Conservation (phyloP, 257 asterid species). For the Lithospermum erythrorhizon region DNA sequence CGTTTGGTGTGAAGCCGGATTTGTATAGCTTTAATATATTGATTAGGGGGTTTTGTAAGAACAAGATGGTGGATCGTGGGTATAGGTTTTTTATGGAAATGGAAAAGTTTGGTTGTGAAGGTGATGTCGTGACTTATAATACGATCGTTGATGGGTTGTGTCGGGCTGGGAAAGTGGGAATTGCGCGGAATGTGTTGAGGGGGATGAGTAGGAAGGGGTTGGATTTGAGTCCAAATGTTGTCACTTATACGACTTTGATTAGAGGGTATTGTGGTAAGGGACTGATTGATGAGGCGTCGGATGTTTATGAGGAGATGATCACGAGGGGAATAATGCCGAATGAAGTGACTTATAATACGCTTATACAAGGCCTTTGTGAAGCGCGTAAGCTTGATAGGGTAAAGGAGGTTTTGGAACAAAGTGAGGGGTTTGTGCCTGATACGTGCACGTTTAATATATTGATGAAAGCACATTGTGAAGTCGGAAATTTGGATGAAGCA, state of each 20-base stretch:
- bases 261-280: constrained; percentile 68
- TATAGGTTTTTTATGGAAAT: constrained; percentile 68
- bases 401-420: constrained; percentile 39
- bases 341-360: constrained; percentile 49
- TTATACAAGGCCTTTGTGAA: constrained; percentile 66
- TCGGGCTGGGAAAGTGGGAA: constrained; percentile 52
- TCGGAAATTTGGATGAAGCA: constrained; percentile 42
- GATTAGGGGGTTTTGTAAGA: constrained; percentile 72
- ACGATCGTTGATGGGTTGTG: constrained; percentile 80
- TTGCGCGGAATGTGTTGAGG: constrained; percentile 50
- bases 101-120: constrained; percentile 45
- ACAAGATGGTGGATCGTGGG: constrained; percentile 60
- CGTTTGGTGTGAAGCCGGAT: constrained; percentile 76
- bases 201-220: constrained; percentile 55
- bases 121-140: constrained; percentile 60
- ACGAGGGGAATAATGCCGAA: constrained; percentile 44
- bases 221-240: constrained; percentile 60
- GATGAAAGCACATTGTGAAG: constrained; percentile 52
- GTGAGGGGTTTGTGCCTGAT: constrained; percentile 48
- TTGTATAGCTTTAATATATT: constrained; percentile 50
- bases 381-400: constrained; percentile 38
- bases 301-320: constrained; percentile 46
- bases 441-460: constrained; percentile 67
- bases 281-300: constrained; percentile 41
- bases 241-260: constrained; percentile 75